Evolutionary conservation across 2,329 filamentous ascomycete genomes (phyloP), one percentile per base, ranked within the genome.

Genomic region (Pseudogymnoascus sp.): DNA sequence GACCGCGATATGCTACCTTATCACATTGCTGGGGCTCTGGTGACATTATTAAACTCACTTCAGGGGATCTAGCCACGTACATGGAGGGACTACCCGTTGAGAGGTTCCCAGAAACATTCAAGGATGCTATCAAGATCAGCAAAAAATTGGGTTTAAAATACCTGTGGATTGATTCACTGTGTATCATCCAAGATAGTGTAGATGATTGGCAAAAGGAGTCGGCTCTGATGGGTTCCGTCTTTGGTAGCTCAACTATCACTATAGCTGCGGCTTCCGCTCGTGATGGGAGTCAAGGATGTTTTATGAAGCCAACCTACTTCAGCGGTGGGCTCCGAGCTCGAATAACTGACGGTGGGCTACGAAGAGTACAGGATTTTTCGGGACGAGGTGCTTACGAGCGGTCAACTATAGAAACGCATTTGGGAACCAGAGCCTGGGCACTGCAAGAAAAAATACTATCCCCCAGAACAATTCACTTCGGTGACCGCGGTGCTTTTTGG

Each of bases 101-200:
- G 13, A 35, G 40, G 31, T 62, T 71, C 5, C 63, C 68, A 5
- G 62, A 60, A 17, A 70, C 68, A 9, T 70, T 69, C 59, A 63
- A 63, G 58, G 69, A 71, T 54, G 69, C 68, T 17, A 64, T 71
- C 8, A n/a, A 17, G 6, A 62, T 69, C 9, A 63, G 62, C 11
- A 50, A 61, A 50, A 40, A 15, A 5, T 60, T 68, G 26, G 62
- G 63, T 1, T 35, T 70, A 17, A 40, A 62, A 10, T 70, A 67
- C 58, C 57, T 71, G 13, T 71, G 69, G 69, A 68, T 70, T 15
- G 69, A 71, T 57, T 67, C 65, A 8, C 60, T 70, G 15, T 70
- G 68, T 59, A 68, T 70, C 35, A 50, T 70, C 15, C 68, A 70
- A 60, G 65, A 68, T 40, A 60, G 60, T 29, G 26, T 29, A 9